phyloP scores from a whole-genome alignment of 108 stramenopile species.

The Schizochytrium sp. region DNA sequence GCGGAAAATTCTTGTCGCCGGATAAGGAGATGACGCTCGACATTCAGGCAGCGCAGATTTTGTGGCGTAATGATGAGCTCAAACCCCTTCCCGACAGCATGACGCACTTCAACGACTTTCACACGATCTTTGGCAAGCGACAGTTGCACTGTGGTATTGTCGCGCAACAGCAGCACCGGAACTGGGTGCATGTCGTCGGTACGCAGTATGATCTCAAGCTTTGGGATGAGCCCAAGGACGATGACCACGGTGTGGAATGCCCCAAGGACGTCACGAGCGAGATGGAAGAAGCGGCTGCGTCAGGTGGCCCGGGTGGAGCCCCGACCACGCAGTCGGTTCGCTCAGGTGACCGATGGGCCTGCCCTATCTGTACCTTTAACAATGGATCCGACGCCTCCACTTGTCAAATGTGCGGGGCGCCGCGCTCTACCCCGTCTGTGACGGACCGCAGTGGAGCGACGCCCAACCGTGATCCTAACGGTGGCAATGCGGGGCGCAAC shows the following conservation, averaged over 20 bases:
- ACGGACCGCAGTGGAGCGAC: not conserved
- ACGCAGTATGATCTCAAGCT: slow-evolving; percentile 14
- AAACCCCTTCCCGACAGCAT: slow-evolving; percentile 21
- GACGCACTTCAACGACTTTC: slow-evolving; percentile 19
- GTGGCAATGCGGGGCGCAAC: not conserved
- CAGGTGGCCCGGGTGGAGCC: too few relatives aligned
- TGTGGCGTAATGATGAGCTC: slow-evolving; percentile 25
- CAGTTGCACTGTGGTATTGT: slow-evolving; percentile 19
- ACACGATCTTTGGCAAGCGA: slow-evolving; percentile 11
- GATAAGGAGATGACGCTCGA: slow-evolving; percentile 23
- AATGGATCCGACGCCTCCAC: not conserved
- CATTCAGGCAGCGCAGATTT: slow-evolving; percentile 8
- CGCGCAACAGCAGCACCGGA: not conserved
- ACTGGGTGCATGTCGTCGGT: slow-evolving; percentile 23
- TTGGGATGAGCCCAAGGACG: not conserved
- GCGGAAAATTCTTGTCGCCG: not conserved
- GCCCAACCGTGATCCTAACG: not conserved
- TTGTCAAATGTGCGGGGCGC: not conserved
- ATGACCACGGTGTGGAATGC: not conserved
- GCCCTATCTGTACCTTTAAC: not conserved
- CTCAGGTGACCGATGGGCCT: not conserved
- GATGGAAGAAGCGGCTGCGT: not conserved
- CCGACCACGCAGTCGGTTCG: not conserved
- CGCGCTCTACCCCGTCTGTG: not conserved
- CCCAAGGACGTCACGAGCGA: not conserved